Evolutionary conservation across 805 yeast species (phyloP).

Genomic region (Nakazawaea anatomiae): DNA sequence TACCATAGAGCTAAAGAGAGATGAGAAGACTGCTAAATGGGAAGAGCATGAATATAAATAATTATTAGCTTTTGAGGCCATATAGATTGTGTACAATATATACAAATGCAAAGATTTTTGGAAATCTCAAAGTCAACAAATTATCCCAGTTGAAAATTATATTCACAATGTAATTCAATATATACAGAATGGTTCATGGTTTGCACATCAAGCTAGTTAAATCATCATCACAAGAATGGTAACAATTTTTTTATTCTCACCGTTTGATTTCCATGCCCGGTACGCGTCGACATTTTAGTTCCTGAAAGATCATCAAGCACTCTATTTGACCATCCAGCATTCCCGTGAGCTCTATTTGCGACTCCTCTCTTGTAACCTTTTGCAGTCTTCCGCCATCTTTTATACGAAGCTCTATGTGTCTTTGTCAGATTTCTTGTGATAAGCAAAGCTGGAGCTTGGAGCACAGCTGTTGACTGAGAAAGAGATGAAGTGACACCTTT

Average conservation of each 20-base stretch:
- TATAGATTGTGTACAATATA: background rate
- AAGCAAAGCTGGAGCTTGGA: slow-evolving; percentile 6
- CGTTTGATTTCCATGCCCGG: slow-evolving; percentile 47
- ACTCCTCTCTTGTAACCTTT: slow-evolving; percentile 57
- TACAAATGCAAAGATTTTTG: background rate
- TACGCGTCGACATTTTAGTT: slow-evolving; percentile 44
- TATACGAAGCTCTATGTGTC: slow-evolving; percentile 83
- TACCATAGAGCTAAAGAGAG: slow-evolving; percentile 54
- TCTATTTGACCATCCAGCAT: slow-evolving; percentile 76
- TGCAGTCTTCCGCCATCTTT: slow-evolving; percentile 77
- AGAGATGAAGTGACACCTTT: background rate
- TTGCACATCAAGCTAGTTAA: too few species aligned
- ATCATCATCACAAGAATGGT: slow-evolving; percentile 30
- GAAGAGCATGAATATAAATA: slow-evolving; percentile 43
- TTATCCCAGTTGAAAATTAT: too few species aligned
- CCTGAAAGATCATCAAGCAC: slow-evolving; percentile 55
- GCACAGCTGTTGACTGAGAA: slow-evolving; percentile 7
- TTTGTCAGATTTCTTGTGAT: slow-evolving; percentile 42
- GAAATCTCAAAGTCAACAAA: too few species aligned
- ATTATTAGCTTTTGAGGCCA: background rate
- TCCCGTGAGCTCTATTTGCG: slow-evolving; percentile 90
- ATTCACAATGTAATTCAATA: too few species aligned
- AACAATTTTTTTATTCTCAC: slow-evolving; percentile 53
- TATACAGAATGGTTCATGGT: too few species aligned
- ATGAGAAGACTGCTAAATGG: slow-evolving; percentile 44